A percentile compares a stretch with the other conserved stretches of the same genome.
Evolutionary conservation across 345 rosid genomes (phyloP).

Genomic region (Syzygium aromaticum): DNA sequence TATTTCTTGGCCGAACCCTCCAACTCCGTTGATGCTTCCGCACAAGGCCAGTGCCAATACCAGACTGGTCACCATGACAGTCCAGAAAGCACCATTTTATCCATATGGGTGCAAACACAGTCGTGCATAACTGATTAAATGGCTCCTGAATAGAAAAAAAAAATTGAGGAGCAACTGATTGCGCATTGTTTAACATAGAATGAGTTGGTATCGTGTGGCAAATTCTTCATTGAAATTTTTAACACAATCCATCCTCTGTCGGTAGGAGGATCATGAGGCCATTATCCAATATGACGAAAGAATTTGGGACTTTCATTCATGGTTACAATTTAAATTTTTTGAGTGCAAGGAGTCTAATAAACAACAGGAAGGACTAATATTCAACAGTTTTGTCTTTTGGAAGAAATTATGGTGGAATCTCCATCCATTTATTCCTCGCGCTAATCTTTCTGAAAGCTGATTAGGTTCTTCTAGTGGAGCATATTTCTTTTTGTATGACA

Average conservation of each 20-base stretch:
- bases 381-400: background rate
- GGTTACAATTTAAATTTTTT: background rate
- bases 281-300: background rate
- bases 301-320: background rate
- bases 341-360: background rate
- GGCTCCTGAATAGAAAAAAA: background rate
- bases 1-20: too few species aligned
- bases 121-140: background rate
- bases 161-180: background rate
- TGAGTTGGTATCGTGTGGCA: background rate
- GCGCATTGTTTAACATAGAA: background rate
- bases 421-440: background rate
- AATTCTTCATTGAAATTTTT: too few species aligned
- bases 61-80: too few species aligned
- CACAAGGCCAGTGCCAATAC: too few species aligned
- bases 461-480: background rate
- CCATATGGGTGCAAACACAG: background rate
- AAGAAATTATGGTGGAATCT: background rate
- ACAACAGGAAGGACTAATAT: background rate
- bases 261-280: background rate
- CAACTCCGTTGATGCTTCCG: too few species aligned
- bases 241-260: background rate
- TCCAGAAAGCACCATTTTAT: too few species aligned
- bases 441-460: background rate
- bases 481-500: background rate